Evolutionary conservation across 306 rosid genomes (phyloP).

Genomic region (Malus orientalis): DNA sequence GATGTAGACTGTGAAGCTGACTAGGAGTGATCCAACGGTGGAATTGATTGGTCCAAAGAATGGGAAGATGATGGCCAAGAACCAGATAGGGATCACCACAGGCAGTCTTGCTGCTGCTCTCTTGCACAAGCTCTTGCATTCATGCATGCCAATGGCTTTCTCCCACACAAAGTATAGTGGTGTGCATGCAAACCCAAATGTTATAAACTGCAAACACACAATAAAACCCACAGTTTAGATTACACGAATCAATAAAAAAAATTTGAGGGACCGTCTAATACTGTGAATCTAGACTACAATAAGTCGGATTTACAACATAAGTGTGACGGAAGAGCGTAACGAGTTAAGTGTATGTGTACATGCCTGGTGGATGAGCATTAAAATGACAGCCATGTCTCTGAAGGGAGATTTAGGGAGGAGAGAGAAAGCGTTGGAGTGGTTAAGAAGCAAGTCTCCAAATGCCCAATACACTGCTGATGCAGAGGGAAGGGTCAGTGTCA

Average conservation of each 20-base stretch:
- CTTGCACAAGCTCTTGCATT: slow-evolving; percentile 87
- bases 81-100: slow-evolving; percentile 93
- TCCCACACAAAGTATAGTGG: slow-evolving; percentile 94
- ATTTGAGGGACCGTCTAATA: rapidly evolving
- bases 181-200: slow-evolving; percentile 98
- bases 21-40: slow-evolving; percentile 94
- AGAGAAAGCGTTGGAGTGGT: slow-evolving; percentile 94
- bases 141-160: slow-evolving; percentile 83
- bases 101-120: slow-evolving; percentile 90
- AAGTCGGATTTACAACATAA: neutral
- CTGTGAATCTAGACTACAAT: neutral
- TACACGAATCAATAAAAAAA: neutral
- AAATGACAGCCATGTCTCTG: slow-evolving; percentile 82
- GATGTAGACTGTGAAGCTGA: slow-evolving; percentile 94
- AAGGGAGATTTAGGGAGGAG: slow-evolving; percentile 80
- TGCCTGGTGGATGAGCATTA: slow-evolving; percentile 97
- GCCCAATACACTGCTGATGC: slow-evolving; percentile 96
- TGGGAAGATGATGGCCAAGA: slow-evolving; percentile 87
- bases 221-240: neutral
- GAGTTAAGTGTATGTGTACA: neutral
- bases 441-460: slow-evolving; percentile 87
- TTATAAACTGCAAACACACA: slow-evolving; percentile 59
- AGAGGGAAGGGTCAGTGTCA: slow-evolving; percentile 93
- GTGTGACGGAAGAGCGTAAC: neutral
- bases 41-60: slow-evolving; percentile 97